phyloP scores from a whole-genome alignment of 2,329 filamentous ascomycete species.

The Cytospora leucostoma region DNA sequence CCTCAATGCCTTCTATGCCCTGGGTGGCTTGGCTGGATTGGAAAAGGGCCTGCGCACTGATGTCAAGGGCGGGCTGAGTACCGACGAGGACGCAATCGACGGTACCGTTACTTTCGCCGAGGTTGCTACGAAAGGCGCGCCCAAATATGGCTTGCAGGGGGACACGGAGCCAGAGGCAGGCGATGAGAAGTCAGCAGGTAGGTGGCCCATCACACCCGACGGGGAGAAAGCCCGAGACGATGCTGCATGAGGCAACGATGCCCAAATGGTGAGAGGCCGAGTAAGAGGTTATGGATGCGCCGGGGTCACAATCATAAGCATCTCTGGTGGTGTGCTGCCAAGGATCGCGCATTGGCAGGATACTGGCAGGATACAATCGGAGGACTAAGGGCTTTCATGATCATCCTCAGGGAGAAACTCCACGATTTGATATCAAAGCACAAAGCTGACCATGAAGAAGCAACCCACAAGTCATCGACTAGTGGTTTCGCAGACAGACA shows the following conservation, averaged over 20 bases:
- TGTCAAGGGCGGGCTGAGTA: slow-evolving; percentile 63
- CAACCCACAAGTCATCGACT: slow-evolving; percentile 20
- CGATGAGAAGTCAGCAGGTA: slow-evolving; percentile 10
- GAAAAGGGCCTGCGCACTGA: slow-evolving; percentile 73
- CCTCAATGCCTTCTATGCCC: slow-evolving; percentile 69
- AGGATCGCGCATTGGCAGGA: no score
- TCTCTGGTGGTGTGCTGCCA: no score
- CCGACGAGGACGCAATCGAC: slow-evolving; percentile 67
- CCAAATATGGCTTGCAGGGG: slow-evolving; percentile 38
- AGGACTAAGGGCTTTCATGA: no score
- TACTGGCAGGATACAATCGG: no score
- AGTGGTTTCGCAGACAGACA: slow-evolving; percentile 50
- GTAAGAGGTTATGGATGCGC: neutral
- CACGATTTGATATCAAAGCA: neutral
- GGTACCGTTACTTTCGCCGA: slow-evolving; percentile 71
- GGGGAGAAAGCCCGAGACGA: neutral
- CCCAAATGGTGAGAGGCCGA: neutral
- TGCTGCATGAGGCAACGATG: neutral
- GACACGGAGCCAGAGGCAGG: slow-evolving; percentile 32
- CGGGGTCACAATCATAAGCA: no score
- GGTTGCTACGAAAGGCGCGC: slow-evolving; percentile 45
- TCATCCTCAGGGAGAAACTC: no score
- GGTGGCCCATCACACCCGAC: neutral
- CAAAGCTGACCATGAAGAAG: neutral
- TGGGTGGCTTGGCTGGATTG: slow-evolving; percentile 72